A percentile compares a stretch with the other conserved stretches of the same genome.
Evolutionary conservation across 2,329 filamentous ascomycete species (phyloP).

Genomic region (Sarocladium oryzae): DNA sequence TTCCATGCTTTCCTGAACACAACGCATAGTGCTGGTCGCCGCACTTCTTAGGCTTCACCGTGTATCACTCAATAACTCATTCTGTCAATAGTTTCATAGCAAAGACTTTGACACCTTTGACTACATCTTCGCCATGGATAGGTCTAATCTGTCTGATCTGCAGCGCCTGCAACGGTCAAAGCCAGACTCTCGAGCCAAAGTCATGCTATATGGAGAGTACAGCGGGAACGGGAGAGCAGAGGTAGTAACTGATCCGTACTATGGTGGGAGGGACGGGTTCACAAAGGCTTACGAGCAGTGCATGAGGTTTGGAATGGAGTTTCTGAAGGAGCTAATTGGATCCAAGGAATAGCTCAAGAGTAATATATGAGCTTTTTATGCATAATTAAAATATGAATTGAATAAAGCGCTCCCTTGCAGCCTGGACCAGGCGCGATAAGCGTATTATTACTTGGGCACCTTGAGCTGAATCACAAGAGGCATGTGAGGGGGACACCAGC

Average conservation of each 20-base stretch:
- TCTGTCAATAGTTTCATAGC: constrained; percentile 37
- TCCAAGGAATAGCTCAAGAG: constrained; percentile 12
- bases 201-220: constrained; percentile 79
- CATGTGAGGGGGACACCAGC: too few species aligned
- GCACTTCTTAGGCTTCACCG: too few species aligned
- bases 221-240: constrained; percentile 61
- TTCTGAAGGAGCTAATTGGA: constrained; percentile 52
- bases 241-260: constrained; percentile 84
- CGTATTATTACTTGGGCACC: too few species aligned
- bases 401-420: too few species aligned
- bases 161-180: constrained; percentile 52
- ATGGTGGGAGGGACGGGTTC: constrained; percentile 78
- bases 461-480: too few species aligned
- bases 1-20: neutral
- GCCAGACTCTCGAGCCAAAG: constrained; percentile 52
- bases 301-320: constrained; percentile 67
- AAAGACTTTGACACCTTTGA: constrained; percentile 81
- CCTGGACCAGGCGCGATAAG: too few species aligned
- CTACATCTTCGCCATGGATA: constrained; percentile 94
- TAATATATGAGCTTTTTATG: neutral
- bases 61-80: constrained; percentile 8
- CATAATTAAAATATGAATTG: too few species aligned
- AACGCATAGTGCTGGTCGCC: too few species aligned
- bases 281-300: constrained; percentile 82
- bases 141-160: constrained; percentile 69